Evolutionary conservation across 1,284 basidiomycete genomes (phyloP).

Genomic region (Irpex rosettiformis): DNA sequence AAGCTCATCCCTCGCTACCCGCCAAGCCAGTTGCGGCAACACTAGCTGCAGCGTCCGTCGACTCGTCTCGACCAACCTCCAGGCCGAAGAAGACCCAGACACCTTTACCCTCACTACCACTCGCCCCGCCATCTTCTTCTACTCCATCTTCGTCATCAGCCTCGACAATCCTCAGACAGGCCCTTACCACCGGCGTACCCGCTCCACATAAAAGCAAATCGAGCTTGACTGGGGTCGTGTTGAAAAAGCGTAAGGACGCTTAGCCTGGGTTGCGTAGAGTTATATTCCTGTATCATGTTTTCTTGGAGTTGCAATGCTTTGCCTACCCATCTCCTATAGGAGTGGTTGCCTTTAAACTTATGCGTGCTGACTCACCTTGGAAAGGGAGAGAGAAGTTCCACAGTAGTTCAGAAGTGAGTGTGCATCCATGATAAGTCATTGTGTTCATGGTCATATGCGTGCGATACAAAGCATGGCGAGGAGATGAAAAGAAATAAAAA

Average conservation of each 20-base stretch:
- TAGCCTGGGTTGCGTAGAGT: too few species aligned
- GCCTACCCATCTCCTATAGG: too few species aligned
- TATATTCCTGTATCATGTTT: too few species aligned
- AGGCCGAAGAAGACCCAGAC: neutral
- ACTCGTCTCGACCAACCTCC: neutral
- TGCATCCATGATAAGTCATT: conserved; percentile 8
- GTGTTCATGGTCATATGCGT: conserved; percentile 15
- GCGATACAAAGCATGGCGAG: conserved; percentile 21
- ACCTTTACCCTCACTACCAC: conserved; percentile 9
- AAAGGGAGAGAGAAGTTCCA: too few species aligned
- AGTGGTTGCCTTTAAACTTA: too few species aligned
- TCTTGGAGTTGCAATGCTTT: too few species aligned
- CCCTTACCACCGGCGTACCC: neutral
- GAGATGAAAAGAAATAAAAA: conserved; percentile 20
- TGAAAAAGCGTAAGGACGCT: conserved; percentile 12
- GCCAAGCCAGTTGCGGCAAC: conserved; percentile 35
- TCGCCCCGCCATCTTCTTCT: neutral
- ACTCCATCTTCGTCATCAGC: neutral
- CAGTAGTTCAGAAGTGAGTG: too few species aligned
- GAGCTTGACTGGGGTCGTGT: conserved; percentile 6
- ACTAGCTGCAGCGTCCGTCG: neutral
- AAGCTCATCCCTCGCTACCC: conserved; percentile 50
- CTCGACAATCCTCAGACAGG: neutral
- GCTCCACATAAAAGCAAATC: neutral
- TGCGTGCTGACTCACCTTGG: too few species aligned